Evolutionary conservation across 2,329 filamentous ascomycete species (phyloP), one percentile per base, ranked within the genome.

Genomic region (Penicillium sp.): DNA sequence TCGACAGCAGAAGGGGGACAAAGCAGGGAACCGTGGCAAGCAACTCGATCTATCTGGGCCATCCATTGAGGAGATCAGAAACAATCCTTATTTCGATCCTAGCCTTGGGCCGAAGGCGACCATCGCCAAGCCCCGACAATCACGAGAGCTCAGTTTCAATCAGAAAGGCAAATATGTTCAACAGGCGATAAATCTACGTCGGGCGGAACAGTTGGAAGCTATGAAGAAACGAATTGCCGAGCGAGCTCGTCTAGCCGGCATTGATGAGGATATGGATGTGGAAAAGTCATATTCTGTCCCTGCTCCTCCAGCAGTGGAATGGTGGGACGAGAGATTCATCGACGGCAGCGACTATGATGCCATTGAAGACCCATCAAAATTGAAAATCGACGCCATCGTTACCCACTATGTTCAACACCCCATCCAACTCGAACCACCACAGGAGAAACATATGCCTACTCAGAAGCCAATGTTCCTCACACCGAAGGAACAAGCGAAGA

Each of bases 111-210:
- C 82, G 4, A 86, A 88, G 55, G 81, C 82, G 63, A 78, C 79
- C 53, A 69, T 77, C 61, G 80, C 74, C 68, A 90, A 88, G 66
- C 80, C 83, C 37, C 84, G 92, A 50, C 83, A 90, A 61, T 84
- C 91, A 11, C 87, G 90, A 58, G 87, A 90, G 62, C 82, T 99
- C 19, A 79, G 91, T 13, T 98, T 99, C 80, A 96, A 97, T 68
- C 88, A 93, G 66, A 96, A 96, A 74, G 95, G 95, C 52, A 98
- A 98, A 82, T 98, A 96, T 70, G 96, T 98, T 58, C 89, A 92
- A 62, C 93, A 98, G 76, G 95, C 90, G 8, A 93, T 91, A 72
- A 93, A 93, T 55, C 79, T 97, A 52, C 88, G 95, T 60, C 86
- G 91, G 58, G 93, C 97, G 76, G 91, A 89, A 43, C 89, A 90